Percentiles rank a stretch among this genome's conserved stretches.
Conservation (phyloP, 768 basidiomycete species). For the Termitomyces sp. region DNA sequence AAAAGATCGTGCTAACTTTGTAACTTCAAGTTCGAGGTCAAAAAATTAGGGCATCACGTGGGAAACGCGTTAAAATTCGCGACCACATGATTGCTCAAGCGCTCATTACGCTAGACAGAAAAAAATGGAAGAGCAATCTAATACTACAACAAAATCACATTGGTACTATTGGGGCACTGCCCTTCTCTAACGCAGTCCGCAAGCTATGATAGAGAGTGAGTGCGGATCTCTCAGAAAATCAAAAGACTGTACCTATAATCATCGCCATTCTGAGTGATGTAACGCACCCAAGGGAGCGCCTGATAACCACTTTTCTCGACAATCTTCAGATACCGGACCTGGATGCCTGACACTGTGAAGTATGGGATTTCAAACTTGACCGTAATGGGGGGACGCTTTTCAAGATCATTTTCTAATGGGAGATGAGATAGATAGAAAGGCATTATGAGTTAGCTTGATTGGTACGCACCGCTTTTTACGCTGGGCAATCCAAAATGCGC, state of each 20-base stretch:
- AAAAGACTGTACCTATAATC: constrained; percentile 69
- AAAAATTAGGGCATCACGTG: constrained; percentile 1
- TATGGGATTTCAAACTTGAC: constrained; percentile 99
- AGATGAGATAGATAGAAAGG: background rate
- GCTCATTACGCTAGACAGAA: too few species aligned
- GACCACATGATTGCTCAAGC: background rate
- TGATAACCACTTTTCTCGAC: constrained; percentile 99
- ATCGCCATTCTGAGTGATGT: constrained; percentile 89
- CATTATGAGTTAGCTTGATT: too few species aligned
- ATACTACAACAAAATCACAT: constrained; percentile 29
- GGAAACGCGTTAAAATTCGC: background rate
- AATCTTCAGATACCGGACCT: constrained; percentile 97
- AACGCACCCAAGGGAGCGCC: constrained; percentile 93
- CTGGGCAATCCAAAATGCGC: constrained; percentile 97
- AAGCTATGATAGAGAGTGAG: constrained; percentile 36
- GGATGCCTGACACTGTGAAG: constrained; percentile 96
- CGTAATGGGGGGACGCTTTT: constrained; percentile 91
- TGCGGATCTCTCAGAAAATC: background rate
- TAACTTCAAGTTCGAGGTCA: too few species aligned
- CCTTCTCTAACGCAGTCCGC: constrained; percentile 73
- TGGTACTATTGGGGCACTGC: constrained; percentile 61
- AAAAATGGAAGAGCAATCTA: background rate
- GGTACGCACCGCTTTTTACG: constrained; percentile 79
- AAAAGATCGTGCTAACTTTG: background rate
- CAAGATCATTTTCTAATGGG: constrained; percentile 62